Evolutionary conservation across 192 early-diverging fungal genomes (phyloP), one percentile per base, ranked within the genome.

Genomic region (Coemansia sp.): DNA sequence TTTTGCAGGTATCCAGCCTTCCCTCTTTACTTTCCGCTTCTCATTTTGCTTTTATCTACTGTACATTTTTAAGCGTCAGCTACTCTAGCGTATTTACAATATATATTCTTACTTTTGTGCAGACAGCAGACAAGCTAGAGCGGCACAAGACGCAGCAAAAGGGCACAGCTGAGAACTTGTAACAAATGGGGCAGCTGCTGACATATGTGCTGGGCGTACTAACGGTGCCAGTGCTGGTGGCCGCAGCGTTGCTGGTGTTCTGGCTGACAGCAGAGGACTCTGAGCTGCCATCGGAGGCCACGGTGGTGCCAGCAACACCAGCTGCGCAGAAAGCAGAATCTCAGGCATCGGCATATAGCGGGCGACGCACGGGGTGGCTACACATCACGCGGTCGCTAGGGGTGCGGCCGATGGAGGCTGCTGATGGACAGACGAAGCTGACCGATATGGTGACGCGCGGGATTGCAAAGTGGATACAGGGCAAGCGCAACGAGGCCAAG

Each of bases 321-420:
- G 36, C 31, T 36, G 62, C 8, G 6, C 42, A 17, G 11, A 26
- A 22, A n/a, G 15, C 22, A 21, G 6, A 22, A 21, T 26, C 23
- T 11, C 38, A 21, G 10, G 9, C 57, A 26, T 74, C 72, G 23
- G 71, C 77, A 5, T 80, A 74, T 47, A 61, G 77, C 40, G 55
- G n/a, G 12, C 64, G 73, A n/a, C 73, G 70, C 20, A 60, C 70
- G 20, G 78, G 78, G 12, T 80, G 77, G 77, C 77, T 80, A 46
- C 77, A 65, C 42, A 80, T 80, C 49, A 68, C 71, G 12, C 67
- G 77, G 31, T 62, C 77, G 25, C 65, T 68, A 6, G 77, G 66
- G 11, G 37, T 54, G 22, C 51, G 26, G 15, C 77, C 68, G 3
- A 31, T 65, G 9, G 71, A 65, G 15, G 3, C 57, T 20, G 47